phyloP scores from a whole-genome alignment of 2,329 filamentous ascomycete species.

The Ustulina deusta region DNA sequence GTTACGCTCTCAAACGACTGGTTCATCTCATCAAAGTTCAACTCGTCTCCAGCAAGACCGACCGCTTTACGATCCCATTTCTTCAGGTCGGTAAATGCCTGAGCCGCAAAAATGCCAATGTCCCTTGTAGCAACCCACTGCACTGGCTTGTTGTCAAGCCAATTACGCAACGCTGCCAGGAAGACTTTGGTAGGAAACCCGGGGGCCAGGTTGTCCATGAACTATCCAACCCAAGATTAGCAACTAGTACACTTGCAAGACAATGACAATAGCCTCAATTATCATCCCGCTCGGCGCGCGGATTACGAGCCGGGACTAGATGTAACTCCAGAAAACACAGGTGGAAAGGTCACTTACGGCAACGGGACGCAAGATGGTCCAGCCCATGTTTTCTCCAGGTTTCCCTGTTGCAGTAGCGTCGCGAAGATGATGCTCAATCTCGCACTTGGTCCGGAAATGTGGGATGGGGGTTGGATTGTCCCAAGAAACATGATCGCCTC shows the following conservation, averaged over 20 bases:
- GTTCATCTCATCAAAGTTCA: constrained; percentile 53
- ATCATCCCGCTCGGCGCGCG: background rate
- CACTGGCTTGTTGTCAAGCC: constrained; percentile 51
- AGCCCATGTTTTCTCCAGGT: constrained; percentile 59
- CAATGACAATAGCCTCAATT: too few species aligned
- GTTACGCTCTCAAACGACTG: constrained; percentile 48
- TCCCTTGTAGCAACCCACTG: constrained; percentile 58
- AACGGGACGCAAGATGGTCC: constrained; percentile 71
- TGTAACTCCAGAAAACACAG: background rate
- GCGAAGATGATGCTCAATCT: constrained; percentile 72
- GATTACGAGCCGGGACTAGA: background rate
- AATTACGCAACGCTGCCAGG: constrained; percentile 51
- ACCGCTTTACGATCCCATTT: constrained; percentile 54
- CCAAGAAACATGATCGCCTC: constrained; percentile 63
- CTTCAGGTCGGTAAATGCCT: constrained; percentile 56
- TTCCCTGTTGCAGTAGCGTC: constrained; percentile 55
- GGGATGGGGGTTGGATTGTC: constrained; percentile 67
- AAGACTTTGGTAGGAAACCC: constrained; percentile 54
- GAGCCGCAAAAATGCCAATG: constrained; percentile 60
- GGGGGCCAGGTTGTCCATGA: constrained; percentile 67
- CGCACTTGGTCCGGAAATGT: constrained; percentile 72
- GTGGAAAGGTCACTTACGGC: constrained; percentile 48
- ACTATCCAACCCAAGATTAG: constrained; percentile 47
- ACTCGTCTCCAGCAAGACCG: constrained; percentile 59
- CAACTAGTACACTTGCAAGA: background rate